phyloP scores from a whole-genome alignment of 169 alveolate species.

The Eimeria praecox region DNA sequence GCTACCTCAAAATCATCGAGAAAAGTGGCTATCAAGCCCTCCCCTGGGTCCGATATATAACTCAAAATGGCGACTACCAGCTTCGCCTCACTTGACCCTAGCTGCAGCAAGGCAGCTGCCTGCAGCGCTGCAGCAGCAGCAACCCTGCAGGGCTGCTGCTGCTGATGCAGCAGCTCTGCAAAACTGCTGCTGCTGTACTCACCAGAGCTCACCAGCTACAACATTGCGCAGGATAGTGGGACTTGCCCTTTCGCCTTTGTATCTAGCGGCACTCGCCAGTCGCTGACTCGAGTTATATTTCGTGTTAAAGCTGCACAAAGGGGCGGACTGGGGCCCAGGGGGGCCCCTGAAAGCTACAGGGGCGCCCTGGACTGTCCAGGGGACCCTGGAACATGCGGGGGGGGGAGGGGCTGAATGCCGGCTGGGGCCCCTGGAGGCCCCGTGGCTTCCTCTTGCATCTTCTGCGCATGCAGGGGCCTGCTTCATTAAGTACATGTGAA shows the following conservation, averaged over 20 bases:
- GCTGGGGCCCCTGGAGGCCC: not conserved
- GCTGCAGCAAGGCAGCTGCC: not conserved
- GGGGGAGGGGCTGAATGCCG: too few species aligned
- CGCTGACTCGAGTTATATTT: not conserved
- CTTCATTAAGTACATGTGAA: not conserved
- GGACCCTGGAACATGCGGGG: too few species aligned
- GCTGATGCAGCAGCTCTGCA: not conserved
- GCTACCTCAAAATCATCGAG: slow-evolving; percentile 98
- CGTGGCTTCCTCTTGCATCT: not conserved
- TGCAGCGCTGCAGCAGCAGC: not conserved
- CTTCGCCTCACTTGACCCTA: slow-evolving; percentile 95
- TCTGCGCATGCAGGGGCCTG: not conserved
- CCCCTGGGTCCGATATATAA: slow-evolving; percentile 99
- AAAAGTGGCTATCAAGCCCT: slow-evolving; percentile 97
- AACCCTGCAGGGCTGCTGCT: not conserved
- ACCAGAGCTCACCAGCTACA: not conserved
- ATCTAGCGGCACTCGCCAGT: not conserved
- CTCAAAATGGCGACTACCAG: slow-evolving; percentile 99
- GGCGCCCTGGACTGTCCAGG: not conserved
- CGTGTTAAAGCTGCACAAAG: not conserved
- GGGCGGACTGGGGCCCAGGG: not conserved
- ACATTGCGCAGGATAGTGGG: slow-evolving; percentile 5
- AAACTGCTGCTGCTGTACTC: not conserved
- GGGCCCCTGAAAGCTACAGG: not conserved
- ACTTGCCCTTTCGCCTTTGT: not conserved